A percentile compares a stretch with the other conserved stretches of the same genome.
Evolutionary conservation across 1,284 basidiomycete species (phyloP).

Genomic region (Ganoderma boninense): DNA sequence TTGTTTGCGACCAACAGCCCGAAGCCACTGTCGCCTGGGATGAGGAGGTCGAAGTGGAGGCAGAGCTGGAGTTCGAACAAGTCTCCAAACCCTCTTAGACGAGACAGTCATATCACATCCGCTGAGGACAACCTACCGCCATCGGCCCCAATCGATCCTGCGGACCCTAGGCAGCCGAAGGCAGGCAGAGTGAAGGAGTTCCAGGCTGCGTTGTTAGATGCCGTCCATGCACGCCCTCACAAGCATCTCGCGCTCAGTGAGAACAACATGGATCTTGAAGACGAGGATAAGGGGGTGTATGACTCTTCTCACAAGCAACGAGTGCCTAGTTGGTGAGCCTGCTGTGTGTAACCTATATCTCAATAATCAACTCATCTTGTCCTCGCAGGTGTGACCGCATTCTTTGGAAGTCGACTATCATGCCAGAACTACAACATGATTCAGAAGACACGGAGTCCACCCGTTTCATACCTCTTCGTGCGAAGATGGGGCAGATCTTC

Average conservation of each 20-base stretch:
- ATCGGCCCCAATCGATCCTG: constrained; percentile 22
- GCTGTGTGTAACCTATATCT: background rate
- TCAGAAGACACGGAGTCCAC: constrained; percentile 48
- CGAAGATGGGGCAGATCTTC: constrained; percentile 60
- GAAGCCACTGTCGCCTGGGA: constrained; percentile 10
- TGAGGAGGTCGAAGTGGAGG: constrained; percentile 25
- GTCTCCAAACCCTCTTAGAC: constrained; percentile 19
- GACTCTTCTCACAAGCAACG: constrained; percentile 82
- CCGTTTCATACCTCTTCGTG: constrained; percentile 45
- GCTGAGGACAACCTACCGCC: constrained; percentile 1
- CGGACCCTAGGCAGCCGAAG: constrained; percentile 25
- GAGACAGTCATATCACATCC: constrained; percentile 17
- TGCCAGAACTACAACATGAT: constrained; percentile 50
- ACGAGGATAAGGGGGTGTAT: constrained; percentile 70
- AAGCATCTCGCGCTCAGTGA: constrained; percentile 39
- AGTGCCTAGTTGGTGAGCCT: constrained; percentile 79
- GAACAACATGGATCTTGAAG: constrained; percentile 47
- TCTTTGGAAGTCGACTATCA: constrained; percentile 76
- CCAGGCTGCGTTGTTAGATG: constrained; percentile 28
- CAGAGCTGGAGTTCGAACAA: constrained; percentile 29
- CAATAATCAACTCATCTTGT: constrained; percentile 6
- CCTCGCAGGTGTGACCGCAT: constrained; percentile 78
- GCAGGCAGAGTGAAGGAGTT: constrained; percentile 26
- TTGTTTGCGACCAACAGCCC: constrained; percentile 19
- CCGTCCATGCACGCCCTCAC: constrained; percentile 26